These are phyloP conservation scores for Acacia confusa DNA, from an alignment of 306 rosid genomes.

Conservation along the genomic window DNA sequence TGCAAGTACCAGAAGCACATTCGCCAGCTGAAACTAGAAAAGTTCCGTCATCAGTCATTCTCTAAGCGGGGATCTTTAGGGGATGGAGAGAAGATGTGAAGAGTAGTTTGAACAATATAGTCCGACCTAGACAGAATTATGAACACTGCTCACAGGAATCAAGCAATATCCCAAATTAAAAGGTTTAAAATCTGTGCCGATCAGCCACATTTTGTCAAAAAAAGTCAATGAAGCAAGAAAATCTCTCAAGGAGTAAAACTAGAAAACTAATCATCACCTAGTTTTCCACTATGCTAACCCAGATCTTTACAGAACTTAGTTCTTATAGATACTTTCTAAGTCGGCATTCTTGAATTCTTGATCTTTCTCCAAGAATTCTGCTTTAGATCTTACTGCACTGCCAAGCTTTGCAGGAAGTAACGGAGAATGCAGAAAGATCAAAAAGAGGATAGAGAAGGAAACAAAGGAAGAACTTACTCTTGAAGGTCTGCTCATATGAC, in stretches of 20 bases:
- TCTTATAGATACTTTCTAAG: background rate
- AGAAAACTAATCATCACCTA: slow-evolving; percentile 11
- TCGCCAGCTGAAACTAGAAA: slow-evolving; percentile 51
- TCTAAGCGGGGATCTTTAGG: background rate
- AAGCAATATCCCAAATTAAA: background rate
- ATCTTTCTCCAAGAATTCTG: slow-evolving; percentile 11
- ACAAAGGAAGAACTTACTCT: slow-evolving; percentile 47
- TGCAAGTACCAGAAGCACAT: slow-evolving; percentile 63
- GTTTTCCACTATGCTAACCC: slow-evolving; percentile 14
- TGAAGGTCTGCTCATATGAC: slow-evolving; percentile 62
- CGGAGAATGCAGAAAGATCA: slow-evolving; percentile 13
- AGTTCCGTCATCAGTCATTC: slow-evolving; percentile 26
- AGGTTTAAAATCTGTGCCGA: slow-evolving; percentile 23
- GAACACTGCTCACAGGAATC: slow-evolving; percentile 9
- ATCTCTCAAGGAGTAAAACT: background rate
- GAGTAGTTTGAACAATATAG: background rate
- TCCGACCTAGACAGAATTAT: slow-evolving; percentile 28
- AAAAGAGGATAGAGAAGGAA: background rate
- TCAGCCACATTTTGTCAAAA: slow-evolving; percentile 31
- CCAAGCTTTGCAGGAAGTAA: background rate
- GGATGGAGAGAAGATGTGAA: background rate
- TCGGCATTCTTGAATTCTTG: slow-evolving; percentile 12
- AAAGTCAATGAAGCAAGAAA: background rate
- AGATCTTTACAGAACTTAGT: slow-evolving; percentile 17
- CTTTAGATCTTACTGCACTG: slow-evolving; percentile 35